Base-by-base conservation (phyloP, 352 stramenopile genomes). In the Globisporangium emineosum region DNA sequence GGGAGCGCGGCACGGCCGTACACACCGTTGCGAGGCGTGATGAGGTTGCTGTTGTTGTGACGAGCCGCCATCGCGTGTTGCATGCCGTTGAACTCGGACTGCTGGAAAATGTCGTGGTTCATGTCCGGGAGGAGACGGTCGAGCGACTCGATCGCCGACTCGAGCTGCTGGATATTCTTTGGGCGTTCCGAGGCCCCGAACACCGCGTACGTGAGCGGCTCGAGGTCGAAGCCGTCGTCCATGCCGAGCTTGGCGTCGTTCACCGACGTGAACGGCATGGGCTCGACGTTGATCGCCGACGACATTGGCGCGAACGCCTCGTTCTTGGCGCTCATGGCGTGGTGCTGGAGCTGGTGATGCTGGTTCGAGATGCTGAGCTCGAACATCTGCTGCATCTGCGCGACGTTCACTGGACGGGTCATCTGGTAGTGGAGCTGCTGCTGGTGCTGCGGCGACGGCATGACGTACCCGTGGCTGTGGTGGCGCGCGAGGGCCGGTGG, bases 141-240 rank as follows among this genome's bases (percentile, higher is more conserved):
- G 17, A 92, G 76, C 29, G 81, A 92, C 56, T 92, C 81, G 53
- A 92, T 82, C 3, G 81, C 83, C 9, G 77, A 87, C 68, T 90
- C 83, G 35, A 92, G 75, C 71, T 87, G 77, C 70, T 89, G 77
- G 32, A 83, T 75, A 55, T 87, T 74, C 61, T 83, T 74, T 9
- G 70, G 70, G 55, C 78, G 76, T 9, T 69, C 62, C 0, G 64
- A 64, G 10, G 69, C 70, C 2, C 69, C 76, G 43, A 91, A 88
- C 21, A 88, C 76, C 7, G 76, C 76, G 66, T 87, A 88, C 5
- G 79, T 71, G n/a, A 91, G 65, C 21, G 83, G 82, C 66, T 90
- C 81, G 15, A 90, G 72, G 58, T 81, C 73, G 3, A 73, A 73
- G 43, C 53, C 53, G 42, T 89, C 81, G 61, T 81, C 82, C 15